Percentiles rank a stretch among this genome's conserved stretches.
Conservation (phyloP, 2,329 filamentous ascomycete species). For the Lasiodiplodia sp. region DNA sequence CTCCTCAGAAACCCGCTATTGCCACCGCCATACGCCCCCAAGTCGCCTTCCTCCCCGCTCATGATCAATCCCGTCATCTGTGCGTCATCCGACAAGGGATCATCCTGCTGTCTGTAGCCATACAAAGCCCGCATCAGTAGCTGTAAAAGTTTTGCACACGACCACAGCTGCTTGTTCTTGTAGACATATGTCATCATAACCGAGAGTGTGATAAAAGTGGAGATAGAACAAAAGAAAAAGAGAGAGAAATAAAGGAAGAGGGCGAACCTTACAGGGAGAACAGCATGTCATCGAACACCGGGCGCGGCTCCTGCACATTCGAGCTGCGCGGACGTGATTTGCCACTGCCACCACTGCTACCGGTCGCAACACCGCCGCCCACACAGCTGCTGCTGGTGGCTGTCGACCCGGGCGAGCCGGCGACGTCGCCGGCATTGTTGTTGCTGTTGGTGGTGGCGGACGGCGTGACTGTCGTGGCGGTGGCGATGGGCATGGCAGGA, state of each 20-base stretch:
- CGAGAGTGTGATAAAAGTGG: neutral
- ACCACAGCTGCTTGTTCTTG: neutral
- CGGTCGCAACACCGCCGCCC: neutral
- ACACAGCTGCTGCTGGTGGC: neutral
- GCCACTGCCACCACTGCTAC: neutral
- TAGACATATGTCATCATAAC: neutral
- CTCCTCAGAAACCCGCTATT: slow-evolving; percentile 25
- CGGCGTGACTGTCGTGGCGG: neutral
- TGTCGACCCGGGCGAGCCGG: slow-evolving; percentile 4
- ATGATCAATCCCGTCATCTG: slow-evolving; percentile 4
- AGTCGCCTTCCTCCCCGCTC: neutral
- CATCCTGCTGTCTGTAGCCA: slow-evolving; percentile 18
- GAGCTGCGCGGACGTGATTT: slow-evolving; percentile 24
- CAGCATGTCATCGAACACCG: slow-evolving; percentile 28
- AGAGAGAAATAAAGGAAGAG: neutral
- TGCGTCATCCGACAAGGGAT: slow-evolving; percentile 20
- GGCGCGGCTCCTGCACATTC: slow-evolving; percentile 16
- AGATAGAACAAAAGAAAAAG: neutral
- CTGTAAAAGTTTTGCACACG: neutral
- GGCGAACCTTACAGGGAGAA: slow-evolving; percentile 28
- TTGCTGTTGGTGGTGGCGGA: neutral
- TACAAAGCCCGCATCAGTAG: slow-evolving; percentile 11
- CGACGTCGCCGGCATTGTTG: neutral
- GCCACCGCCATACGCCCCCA: neutral
- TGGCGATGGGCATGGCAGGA: neutral